phyloP scores from a whole-genome alignment of 495 filamentous ascomycete genomes.

The Baudoinia panamericana region DNA sequence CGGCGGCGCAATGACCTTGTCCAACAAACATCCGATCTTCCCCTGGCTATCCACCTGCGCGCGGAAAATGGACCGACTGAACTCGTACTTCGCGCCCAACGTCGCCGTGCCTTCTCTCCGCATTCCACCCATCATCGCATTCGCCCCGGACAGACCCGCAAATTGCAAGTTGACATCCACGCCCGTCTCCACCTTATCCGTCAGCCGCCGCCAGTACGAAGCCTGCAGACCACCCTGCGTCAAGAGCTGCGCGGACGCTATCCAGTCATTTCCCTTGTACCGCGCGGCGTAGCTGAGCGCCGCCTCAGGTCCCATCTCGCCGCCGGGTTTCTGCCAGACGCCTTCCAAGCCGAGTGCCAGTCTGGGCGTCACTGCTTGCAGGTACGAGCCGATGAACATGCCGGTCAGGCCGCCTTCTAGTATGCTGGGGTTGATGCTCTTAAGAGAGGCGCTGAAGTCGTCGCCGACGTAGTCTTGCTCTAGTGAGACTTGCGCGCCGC shows the following conservation, averaged over 20 bases:
- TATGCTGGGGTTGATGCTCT: conserved; percentile 83
- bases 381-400: conserved; percentile 86
- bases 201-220: conserved; percentile 89
- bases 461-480: conserved; percentile 87
- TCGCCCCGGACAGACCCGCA: conserved; percentile 44
- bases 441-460: conserved; percentile 84
- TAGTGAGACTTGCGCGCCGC: conserved; percentile 68
- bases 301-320: conserved; percentile 69
- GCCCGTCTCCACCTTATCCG: conserved; percentile 92
- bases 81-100: conserved; percentile 95
- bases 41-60: conserved; percentile 92
- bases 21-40: conserved; percentile 79
- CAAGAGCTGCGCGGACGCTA: conserved; percentile 74
- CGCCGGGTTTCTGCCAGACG: conserved; percentile 75
- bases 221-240: conserved; percentile 71
- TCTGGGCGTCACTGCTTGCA: conserved; percentile 81
- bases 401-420: conserved; percentile 87
- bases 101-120: conserved; percentile 79
- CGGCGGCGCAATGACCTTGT: conserved; percentile 85
- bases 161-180: conserved; percentile 87
- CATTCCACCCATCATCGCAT: conserved; percentile 35
- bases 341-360: conserved; percentile 83
- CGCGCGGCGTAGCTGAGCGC: conserved; percentile 74
- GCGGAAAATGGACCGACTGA: conserved; percentile 83
- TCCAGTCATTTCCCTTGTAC: conserved; percentile 84